These are phyloP conservation scores for Aspergillus quadrilineatus DNA, from an alignment of 2,329 filamentous ascomycete genomes.

Conservation along the genomic window DNA sequence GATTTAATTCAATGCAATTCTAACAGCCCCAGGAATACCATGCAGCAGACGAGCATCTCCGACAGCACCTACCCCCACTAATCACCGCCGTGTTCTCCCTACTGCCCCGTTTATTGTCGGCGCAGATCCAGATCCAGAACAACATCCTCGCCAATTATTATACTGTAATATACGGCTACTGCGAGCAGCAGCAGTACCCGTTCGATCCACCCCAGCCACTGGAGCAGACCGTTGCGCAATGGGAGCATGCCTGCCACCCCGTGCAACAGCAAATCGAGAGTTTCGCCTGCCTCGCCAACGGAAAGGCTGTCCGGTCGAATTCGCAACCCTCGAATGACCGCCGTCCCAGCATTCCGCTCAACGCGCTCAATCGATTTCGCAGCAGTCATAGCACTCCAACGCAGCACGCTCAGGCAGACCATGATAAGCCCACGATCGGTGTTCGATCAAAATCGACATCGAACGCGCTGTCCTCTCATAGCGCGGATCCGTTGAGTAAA, in stretches of 20 bases:
- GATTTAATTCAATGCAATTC: neutral
- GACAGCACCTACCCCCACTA: constrained; percentile 68
- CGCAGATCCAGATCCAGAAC: constrained; percentile 75
- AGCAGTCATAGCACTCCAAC: constrained; percentile 26
- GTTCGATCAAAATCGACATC: constrained; percentile 24
- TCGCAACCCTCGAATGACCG: constrained; percentile 17
- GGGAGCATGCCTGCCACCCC: constrained; percentile 63
- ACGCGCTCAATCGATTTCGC: constrained; percentile 30
- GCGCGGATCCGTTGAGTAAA: neutral
- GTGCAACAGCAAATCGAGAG: constrained; percentile 66
- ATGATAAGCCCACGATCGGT: constrained; percentile 13
- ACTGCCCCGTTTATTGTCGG: constrained; percentile 68
- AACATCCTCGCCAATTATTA: constrained; percentile 75
- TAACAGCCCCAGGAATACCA: constrained; percentile 62
- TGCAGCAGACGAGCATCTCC: constrained; percentile 71
- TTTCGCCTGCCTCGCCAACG: constrained; percentile 62
- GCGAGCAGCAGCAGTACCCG: constrained; percentile 65
- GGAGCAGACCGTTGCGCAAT: constrained; percentile 66
- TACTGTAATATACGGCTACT: constrained; percentile 72
- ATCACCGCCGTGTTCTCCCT: constrained; percentile 69
- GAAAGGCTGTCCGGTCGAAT: constrained; percentile 53
- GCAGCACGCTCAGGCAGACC: constrained; percentile 8
- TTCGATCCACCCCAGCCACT: constrained; percentile 67
- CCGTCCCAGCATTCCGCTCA: constrained; percentile 43
- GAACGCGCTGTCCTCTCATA: constrained; percentile 16